Base-by-base conservation (phyloP, 306 rosid species). In the Mucuna pruriens region DNA sequence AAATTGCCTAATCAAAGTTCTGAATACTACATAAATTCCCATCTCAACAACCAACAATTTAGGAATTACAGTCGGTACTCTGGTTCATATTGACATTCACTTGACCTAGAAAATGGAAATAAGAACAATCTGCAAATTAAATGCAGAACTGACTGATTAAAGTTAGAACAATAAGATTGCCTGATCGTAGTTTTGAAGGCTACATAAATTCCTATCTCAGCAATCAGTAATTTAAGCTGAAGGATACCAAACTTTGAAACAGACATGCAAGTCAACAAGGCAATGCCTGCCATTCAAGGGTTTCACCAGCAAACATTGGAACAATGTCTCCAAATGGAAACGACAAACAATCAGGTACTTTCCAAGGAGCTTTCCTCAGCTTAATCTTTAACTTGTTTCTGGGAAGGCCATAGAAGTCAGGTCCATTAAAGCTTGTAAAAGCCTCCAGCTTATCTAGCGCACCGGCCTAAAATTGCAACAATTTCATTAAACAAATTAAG, bases 321-420 rank as follows among this genome's bases (percentile, higher is more conserved):
- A 92, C 51, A 19, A 94, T 92, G 22, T 92, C 92, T 64, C 98
- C 98, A 3, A 87, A 89, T 0, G 95, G 83, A 86, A 91, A 92
- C 2, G 94, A 86, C 49, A 90, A 82, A 23, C 48, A 74, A 23
- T 92, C 89, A 0, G 97, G 98, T 71, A 95, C 98, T 85, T 52
- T 89, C 91, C 97, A 92, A 69, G 89, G 89, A 71, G 85, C 85
- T 84, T 86, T 91, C 82, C 79, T 86, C 87, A 95, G 77, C 72
- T 72, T 91, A 67, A 91, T 88, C 85, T 90, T 92, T 17, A 84
- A 83, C 38, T 86, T 81, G 89, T 91, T 95, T 83, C 97, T 81
- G 19, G 98, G 97, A 65, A 95, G 91, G 33, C 97, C 94, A 80
- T 95, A 95, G 84, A 95, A 95, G 85, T 95, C 98, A n/a, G 98